Base-by-base conservation (phyloP, 192 early-diverging fungal species). In the Powellomyces hirtus region DNA sequence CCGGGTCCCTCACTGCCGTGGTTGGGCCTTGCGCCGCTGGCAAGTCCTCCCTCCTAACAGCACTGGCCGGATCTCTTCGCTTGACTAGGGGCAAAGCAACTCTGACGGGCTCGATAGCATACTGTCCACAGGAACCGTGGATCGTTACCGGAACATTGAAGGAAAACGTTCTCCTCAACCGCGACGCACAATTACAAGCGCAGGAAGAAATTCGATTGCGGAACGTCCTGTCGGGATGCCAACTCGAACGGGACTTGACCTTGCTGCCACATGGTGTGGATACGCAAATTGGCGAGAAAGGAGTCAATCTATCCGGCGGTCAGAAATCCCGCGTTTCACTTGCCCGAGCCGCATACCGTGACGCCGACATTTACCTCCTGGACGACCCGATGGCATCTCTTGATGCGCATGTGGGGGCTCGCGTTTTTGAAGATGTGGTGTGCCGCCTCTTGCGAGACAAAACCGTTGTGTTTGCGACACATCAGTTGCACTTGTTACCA, bases 251-350 rank as follows among this genome's bases (percentile, higher is more conserved):
- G 38, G 81, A 83, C 51, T 26, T 83, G 16, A 64, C 22, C 22
- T 14, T 7, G 24, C 40, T 83, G 30, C 24, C 69, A n/a, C 45
- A 44, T 34, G 79, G 81, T 16, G 37, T 77, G 22, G 34, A 72
- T 44, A 82, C 79, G 18, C 53, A 74, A 33, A 58, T 61, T 62
- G 59, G 94, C 40, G 92, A 95, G 74, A 86, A 87, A 66, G 96
- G 96, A 29, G 91, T 95, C 69, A 94, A 90, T 34, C 81, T 98
- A 8, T 91, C 89, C 31, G 96, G 96, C 66, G 96, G 96, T 13
- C 96, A 98, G 60, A 95, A 93, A 69, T 79, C 86, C 3, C 81
- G 86, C 36, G 82, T 89, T 18, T 84, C 85, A 4, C 73, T 87
- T 20, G 89, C 89, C 0, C 77, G 89, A 33, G 89, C 89, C 0